phyloP scores from a whole-genome alignment of 1,139 yeast species.

The Geotrichum australiense region DNA sequence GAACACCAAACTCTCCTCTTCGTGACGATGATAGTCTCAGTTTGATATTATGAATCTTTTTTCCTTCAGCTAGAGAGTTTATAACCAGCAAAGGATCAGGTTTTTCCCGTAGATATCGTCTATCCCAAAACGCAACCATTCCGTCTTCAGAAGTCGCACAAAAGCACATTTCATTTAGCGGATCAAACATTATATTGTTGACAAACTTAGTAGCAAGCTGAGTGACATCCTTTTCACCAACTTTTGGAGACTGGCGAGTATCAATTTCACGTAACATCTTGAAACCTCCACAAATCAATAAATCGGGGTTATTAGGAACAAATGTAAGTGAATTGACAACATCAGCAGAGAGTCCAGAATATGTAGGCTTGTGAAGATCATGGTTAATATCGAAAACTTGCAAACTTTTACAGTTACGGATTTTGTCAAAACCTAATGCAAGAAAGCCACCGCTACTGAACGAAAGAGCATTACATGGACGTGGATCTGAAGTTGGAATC shows the following conservation, averaged over 20 bases:
- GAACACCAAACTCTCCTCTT: constrained; percentile 68
- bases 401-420: constrained; percentile 68
- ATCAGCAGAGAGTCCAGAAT: constrained; percentile 52
- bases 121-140: constrained; percentile 79
- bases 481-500: constrained; percentile 56
- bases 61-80: constrained; percentile 36
- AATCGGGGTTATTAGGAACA: constrained; percentile 51
- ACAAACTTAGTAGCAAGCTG: constrained; percentile 75
- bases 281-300: constrained; percentile 66
- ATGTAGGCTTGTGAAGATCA: constrained; percentile 8
- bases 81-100: constrained; percentile 32
- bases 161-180: constrained; percentile 55
- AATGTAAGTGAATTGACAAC: constrained; percentile 64
- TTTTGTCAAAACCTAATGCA: constrained; percentile 77
- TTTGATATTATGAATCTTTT: constrained; percentile 26
- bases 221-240: constrained; percentile 34
- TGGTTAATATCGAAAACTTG: constrained; percentile 78
- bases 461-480: constrained; percentile 71
- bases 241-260: constrained; percentile 54
- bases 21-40: constrained; percentile 64
- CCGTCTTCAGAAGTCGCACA: constrained; percentile 81
- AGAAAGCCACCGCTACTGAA: constrained; percentile 59
- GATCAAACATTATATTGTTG: constrained; percentile 62
- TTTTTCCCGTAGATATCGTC: constrained; percentile 49
- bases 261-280: constrained; percentile 77